Conservation (phyloP, 352 stramenopile genomes). For the Phytopythium delawarense region DNA sequence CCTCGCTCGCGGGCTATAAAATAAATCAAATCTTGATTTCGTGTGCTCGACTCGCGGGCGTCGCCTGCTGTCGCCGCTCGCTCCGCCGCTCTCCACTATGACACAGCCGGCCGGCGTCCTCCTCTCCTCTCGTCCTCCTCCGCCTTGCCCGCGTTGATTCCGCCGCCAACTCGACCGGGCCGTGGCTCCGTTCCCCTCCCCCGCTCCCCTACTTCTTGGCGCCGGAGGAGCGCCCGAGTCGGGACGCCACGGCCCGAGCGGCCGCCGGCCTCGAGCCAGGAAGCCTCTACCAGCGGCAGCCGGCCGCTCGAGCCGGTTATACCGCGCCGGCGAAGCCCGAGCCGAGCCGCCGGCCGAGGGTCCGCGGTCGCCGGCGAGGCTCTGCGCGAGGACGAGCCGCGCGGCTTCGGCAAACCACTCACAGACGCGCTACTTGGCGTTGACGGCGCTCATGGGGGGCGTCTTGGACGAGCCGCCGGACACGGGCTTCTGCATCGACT, state of each 20-base stretch:
- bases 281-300: background rate
- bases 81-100: slow-evolving; percentile 11
- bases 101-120: slow-evolving; percentile 18
- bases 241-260: background rate
- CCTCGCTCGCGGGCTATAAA: slow-evolving; percentile 2
- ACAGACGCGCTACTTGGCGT: slow-evolving; percentile 64
- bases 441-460: slow-evolving; percentile 84
- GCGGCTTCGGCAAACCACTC: background rate
- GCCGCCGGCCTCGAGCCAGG: too few relatives aligned
- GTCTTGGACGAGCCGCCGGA: slow-evolving; percentile 76
- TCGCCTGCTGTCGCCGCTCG: background rate
- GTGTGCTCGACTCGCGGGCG: background rate
- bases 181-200: background rate
- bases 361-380: background rate
- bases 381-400: background rate
- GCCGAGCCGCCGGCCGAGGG: background rate
- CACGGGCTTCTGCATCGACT: slow-evolving; percentile 68
- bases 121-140: slow-evolving; percentile 7
- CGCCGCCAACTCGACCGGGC: background rate
- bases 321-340: background rate
- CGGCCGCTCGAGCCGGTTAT: background rate
- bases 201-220: too few relatives aligned
- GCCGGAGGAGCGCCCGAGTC: background rate
- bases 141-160: slow-evolving; percentile 3
- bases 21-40: slow-evolving; percentile 9